A percentile compares a stretch with the other conserved stretches of the same genome.
These are phyloP conservation scores for Sclerotinia glacialis DNA, from an alignment of 2,329 filamentous ascomycete species.

Conservation along the genomic window DNA sequence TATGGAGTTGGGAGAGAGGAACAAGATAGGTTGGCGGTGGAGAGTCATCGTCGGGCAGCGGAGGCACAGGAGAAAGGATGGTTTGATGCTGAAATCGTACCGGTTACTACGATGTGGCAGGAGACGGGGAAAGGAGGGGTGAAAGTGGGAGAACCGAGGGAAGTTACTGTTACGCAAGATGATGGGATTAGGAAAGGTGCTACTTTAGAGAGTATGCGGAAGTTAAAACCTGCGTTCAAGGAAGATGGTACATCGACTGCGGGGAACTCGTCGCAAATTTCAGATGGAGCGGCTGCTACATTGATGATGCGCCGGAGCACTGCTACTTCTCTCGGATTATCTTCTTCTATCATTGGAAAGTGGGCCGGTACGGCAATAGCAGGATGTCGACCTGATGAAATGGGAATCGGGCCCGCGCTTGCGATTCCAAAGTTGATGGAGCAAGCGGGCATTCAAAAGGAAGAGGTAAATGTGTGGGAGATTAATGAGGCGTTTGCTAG, in stretches of 20 bases:
- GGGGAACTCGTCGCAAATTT: slow-evolving; percentile 82
- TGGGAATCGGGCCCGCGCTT: slow-evolving; percentile 85
- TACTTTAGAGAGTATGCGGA: slow-evolving; percentile 66
- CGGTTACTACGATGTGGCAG: slow-evolving; percentile 69
- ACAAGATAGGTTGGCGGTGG: slow-evolving; percentile 78
- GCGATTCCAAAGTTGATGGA: slow-evolving; percentile 80
- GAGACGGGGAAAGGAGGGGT: slow-evolving; percentile 60
- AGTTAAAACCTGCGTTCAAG: slow-evolving; percentile 83
- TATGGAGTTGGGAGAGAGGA: slow-evolving; percentile 72
- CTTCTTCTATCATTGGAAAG: slow-evolving; percentile 69
- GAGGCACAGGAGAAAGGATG: slow-evolving; percentile 64
- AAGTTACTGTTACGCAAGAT: slow-evolving; percentile 69
- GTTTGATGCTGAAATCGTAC: slow-evolving; percentile 77
- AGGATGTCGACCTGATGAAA: slow-evolving; percentile 84
- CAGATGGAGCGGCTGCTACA: slow-evolving; percentile 80
- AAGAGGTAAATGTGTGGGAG: slow-evolving; percentile 83
- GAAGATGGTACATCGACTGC: slow-evolving; percentile 74
- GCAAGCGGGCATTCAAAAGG: slow-evolving; percentile 61
- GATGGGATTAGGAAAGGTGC: slow-evolving; percentile 76
- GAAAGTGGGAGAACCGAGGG: slow-evolving; percentile 54
- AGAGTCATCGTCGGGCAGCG: slow-evolving; percentile 70
- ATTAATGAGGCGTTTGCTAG: slow-evolving; percentile 82
- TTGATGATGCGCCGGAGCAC: slow-evolving; percentile 83
- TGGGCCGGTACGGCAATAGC: slow-evolving; percentile 75
- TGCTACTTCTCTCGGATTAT: slow-evolving; percentile 69